These are phyloP conservation scores for Xylaria venustula DNA, from an alignment of 495 filamentous ascomycete species.

Conservation along the genomic window DNA sequence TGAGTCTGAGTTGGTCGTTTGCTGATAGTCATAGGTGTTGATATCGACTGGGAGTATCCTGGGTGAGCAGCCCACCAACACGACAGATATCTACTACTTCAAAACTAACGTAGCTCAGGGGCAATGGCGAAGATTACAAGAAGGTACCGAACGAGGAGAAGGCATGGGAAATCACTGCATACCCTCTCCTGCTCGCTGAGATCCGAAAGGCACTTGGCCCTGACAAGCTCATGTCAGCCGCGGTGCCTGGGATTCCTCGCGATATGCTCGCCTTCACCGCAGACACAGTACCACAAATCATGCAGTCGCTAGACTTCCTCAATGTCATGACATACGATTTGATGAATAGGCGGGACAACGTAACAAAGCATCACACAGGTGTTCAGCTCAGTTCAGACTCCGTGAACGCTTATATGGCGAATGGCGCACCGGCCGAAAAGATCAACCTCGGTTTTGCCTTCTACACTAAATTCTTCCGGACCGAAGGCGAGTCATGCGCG, in stretches of 20 bases:
- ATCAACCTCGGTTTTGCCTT: slow-evolving; percentile 74
- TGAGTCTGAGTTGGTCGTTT: background rate
- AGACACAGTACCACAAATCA: slow-evolving; percentile 62
- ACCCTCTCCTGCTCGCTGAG: slow-evolving; percentile 59
- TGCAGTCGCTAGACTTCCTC: slow-evolving; percentile 64
- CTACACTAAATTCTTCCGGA: slow-evolving; percentile 72
- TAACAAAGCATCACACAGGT: slow-evolving; percentile 66
- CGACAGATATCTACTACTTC: background rate
- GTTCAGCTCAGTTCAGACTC: slow-evolving; percentile 53
- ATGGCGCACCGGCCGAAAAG: slow-evolving; percentile 55
- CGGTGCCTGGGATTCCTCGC: slow-evolving; percentile 62
- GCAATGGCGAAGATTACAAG: slow-evolving; percentile 77
- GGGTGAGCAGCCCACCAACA: slow-evolving; percentile 37
- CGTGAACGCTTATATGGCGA: slow-evolving; percentile 58
- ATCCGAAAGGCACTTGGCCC: slow-evolving; percentile 60
- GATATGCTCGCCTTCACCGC: slow-evolving; percentile 75
- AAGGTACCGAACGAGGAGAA: slow-evolving; percentile 60
- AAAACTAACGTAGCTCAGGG: slow-evolving; percentile 38
- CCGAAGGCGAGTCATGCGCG: slow-evolving; percentile 50
- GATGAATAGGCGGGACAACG: slow-evolving; percentile 70
- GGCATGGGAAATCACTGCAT: slow-evolving; percentile 61
- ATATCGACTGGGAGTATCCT: slow-evolving; percentile 82
- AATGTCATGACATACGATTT: slow-evolving; percentile 82
- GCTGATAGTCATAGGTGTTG: slow-evolving; percentile 40
- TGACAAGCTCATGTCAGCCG: slow-evolving; percentile 64